Percentiles rank a stretch among this genome's conserved stretches.
Evolutionary conservation across 768 basidiomycete genomes (phyloP).

Genomic region (Nidula microcarpa): DNA sequence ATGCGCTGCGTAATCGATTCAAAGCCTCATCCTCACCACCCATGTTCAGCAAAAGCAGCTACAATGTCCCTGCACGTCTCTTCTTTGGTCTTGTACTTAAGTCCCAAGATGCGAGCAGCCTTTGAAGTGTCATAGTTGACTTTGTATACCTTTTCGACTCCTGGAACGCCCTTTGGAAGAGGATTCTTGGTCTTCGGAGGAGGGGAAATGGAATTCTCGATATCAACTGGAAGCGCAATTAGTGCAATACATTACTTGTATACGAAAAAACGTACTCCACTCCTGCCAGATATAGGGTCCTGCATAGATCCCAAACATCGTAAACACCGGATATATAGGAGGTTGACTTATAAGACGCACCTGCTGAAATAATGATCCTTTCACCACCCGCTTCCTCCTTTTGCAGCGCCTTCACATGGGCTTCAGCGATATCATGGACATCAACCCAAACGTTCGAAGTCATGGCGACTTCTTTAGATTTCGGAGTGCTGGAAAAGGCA

Average conservation of each 20-base stretch:
- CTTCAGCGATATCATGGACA: conserved; percentile 55
- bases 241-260: background rate
- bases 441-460: conserved; percentile 35
- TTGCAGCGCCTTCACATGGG: conserved; percentile 50
- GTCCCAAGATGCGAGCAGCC: no score
- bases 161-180: no score
- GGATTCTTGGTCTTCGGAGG: no score
- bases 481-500: conserved; percentile 14
- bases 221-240: no score
- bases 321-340: background rate
- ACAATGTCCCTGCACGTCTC: no score
- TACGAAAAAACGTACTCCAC: conserved; percentile 20
- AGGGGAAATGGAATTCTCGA: no score
- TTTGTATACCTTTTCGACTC: no score
- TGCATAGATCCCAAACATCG: background rate
- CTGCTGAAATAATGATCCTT: conserved; percentile 48
- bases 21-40: no score
- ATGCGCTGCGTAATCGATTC: no score
- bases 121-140: no score
- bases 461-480: conserved; percentile 12
- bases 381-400: conserved; percentile 51
- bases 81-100: no score
- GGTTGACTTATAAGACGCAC: conserved; percentile 8
- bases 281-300: conserved; percentile 29
- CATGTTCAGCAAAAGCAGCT: no score